Evolutionary conservation across 306 rosid genomes (phyloP).

Genomic region (Rubus idaeus): DNA sequence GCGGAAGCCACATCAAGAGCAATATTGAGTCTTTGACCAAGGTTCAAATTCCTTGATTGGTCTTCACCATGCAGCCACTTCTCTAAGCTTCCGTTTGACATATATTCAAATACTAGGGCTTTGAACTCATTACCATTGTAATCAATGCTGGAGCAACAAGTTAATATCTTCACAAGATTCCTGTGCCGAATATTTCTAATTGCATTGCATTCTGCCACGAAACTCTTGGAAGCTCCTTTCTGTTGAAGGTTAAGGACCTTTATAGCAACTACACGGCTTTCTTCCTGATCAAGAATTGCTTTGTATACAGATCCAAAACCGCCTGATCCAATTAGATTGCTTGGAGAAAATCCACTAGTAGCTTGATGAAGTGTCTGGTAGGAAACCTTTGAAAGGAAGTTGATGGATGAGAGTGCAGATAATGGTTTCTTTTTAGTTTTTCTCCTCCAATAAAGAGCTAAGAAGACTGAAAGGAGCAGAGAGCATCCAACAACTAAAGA

Average conservation of each 20-base stretch:
- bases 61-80: constrained; percentile 29
- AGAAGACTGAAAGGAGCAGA: not conserved
- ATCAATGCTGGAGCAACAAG: constrained; percentile 31
- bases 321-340: constrained; percentile 39
- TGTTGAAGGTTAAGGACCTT: constrained; percentile 45
- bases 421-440: not conserved
- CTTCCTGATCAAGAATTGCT: constrained; percentile 27
- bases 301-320: constrained; percentile 42
- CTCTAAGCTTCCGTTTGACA: constrained; percentile 39
- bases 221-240: constrained; percentile 44
- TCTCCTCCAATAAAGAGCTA: not conserved
- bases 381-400: not conserved
- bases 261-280: constrained; percentile 21
- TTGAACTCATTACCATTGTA: constrained; percentile 39
- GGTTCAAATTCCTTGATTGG: constrained; percentile 20
- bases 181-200: constrained; percentile 35
- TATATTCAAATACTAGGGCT: constrained; percentile 38
- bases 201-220: constrained; percentile 40
- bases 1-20: constrained; percentile 42
- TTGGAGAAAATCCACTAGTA: constrained; percentile 13
- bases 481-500: not conserved
- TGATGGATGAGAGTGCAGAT: not conserved
- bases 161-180: constrained; percentile 48
- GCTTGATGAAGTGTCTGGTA: constrained; percentile 20
- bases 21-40: constrained; percentile 32